These are phyloP conservation scores for Erythrophleum ivorense DNA, from an alignment of 331 rosid species.

Conservation along the genomic window DNA sequence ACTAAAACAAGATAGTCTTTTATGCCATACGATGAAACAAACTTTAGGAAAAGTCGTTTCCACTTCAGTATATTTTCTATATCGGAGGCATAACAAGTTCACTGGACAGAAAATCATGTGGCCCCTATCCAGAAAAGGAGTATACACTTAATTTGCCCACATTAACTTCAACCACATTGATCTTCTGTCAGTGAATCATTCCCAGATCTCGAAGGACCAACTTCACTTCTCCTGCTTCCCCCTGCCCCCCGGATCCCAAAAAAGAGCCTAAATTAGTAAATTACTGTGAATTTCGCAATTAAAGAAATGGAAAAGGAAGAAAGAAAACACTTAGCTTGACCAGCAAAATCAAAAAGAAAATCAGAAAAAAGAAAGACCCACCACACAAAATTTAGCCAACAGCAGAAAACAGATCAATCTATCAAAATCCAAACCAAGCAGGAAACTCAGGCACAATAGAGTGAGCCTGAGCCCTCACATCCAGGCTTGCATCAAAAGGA, in stretches of 20 bases:
- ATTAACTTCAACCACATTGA: background rate
- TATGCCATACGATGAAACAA: slow-evolving; percentile 25
- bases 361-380: slow-evolving; percentile 29
- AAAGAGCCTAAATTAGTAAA: slow-evolving; percentile 20
- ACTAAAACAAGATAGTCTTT: background rate
- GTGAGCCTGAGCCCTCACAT: background rate
- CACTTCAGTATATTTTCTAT: slow-evolving; percentile 22
- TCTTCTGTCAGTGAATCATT: slow-evolving; percentile 30
- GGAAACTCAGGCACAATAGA: background rate
- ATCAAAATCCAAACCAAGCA: slow-evolving; percentile 40
- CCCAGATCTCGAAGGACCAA: slow-evolving; percentile 45
- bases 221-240: slow-evolving; percentile 31
- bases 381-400: background rate
- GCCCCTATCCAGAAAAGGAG: slow-evolving; percentile 22
- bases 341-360: slow-evolving; percentile 25
- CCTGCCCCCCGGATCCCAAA: slow-evolving; percentile 15
- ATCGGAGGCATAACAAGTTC: slow-evolving; percentile 3
- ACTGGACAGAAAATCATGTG: background rate
- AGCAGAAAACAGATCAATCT: slow-evolving; percentile 22
- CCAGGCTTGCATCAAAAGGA: background rate
- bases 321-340: background rate
- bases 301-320: slow-evolving; percentile 18
- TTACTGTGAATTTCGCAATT: background rate
- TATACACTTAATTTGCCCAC: slow-evolving; percentile 31
- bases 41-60: slow-evolving; percentile 16